phyloP scores from a whole-genome alignment of 2,329 filamentous ascomycete species.

The Aspergillus piperis region DNA sequence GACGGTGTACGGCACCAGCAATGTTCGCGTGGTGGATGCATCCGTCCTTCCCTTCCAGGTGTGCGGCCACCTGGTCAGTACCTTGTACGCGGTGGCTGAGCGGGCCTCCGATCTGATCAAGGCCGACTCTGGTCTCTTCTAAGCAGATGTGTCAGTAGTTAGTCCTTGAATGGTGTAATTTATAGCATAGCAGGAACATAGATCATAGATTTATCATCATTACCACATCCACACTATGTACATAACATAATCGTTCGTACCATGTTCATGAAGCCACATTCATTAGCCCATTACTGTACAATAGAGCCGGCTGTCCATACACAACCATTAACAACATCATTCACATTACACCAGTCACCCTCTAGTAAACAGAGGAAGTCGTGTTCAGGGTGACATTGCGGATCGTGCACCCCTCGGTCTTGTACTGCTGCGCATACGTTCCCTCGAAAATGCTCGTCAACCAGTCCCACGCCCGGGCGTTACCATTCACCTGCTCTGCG shows the following conservation, averaged over 20 bases:
- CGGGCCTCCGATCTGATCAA: conserved; percentile 36
- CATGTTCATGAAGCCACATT: no score
- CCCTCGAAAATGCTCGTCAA: conserved; percentile 7
- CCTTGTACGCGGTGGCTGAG: conserved; percentile 37
- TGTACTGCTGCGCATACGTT: background rate
- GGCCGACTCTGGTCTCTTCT: background rate
- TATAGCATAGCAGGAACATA: background rate
- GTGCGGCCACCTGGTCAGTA: conserved; percentile 33
- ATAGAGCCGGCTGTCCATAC: background rate
- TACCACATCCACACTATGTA: background rate
- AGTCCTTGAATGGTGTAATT: no score
- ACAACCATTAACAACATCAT: background rate
- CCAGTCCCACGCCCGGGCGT: conserved; percentile 18
- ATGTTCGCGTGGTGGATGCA: conserved; percentile 38
- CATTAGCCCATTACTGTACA: background rate
- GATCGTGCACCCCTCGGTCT: background rate
- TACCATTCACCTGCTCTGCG: conserved; percentile 17
- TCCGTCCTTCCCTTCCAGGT: conserved; percentile 35
- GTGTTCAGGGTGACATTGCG: background rate
- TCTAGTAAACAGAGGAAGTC: background rate
- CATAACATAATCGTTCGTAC: background rate
- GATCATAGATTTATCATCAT: background rate
- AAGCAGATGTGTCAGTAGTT: background rate
- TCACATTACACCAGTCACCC: background rate
- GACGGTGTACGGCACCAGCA: conserved; percentile 37